Base-by-base conservation (phyloP, 75 land plant genomes). In the Chamaecyparis obtusa region DNA sequence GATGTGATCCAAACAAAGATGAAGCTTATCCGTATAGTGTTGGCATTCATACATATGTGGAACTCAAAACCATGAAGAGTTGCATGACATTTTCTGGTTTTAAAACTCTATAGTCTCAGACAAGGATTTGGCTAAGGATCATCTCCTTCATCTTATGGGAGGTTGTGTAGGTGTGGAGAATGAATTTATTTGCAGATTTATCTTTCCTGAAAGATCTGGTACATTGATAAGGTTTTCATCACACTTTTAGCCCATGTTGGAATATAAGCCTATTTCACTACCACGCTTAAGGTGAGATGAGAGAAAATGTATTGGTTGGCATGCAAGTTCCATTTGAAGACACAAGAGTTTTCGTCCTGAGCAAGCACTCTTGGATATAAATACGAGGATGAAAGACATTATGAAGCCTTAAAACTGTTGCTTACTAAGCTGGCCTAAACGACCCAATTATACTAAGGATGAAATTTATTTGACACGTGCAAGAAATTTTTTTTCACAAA, bases 81-180 rank as follows among this genome's bases (percentile, higher is more conserved):
- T 90, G 96, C 9, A 88, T 96, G 93, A 86, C 92, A 86, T 77
- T 81, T 55, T 89, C 98, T 69, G 89, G 92, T 33, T 85, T 96
- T 11, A 83, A 72, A 39, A 93, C 93, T 5, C 41, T 92, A n/a
- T 21, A 91, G 95, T 83, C 91, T 95, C 49, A 96, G 83, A 91
- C 30, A 93, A 96, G 91, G 97, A 96, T 87, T 87, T 96, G 88
- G 98, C 91, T 15, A 95, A 96, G 88, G 98, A 94, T 88, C 98
- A 96, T 88, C 89, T 96, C 49, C 93, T 95, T 13, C 95, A 96
- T 87, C 90, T 96, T 87, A 89, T 94, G 91, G 96, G 95, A 21
- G 94, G 96, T 0, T 87, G 95, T 16, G 88, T 92, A 37, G 87
- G 78, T 87, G 90, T 95, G 32, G 60, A 87, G 83, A 81, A 95